Base-by-base conservation (phyloP, 169 alveolate genomes). In the Pseudocohnilembus persalinus region DNA sequence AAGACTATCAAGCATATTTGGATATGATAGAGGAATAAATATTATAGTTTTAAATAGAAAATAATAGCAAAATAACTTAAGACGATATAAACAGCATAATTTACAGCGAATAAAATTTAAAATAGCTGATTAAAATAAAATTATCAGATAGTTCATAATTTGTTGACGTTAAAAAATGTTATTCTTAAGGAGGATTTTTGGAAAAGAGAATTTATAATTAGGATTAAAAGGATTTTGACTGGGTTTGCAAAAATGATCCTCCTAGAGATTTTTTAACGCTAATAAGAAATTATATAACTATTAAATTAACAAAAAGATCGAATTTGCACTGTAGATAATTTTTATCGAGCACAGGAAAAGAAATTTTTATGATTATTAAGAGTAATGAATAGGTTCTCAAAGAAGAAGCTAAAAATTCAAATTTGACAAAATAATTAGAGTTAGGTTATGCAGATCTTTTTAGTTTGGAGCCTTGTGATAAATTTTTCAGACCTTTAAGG, bases 381-480 rank as follows among this genome's bases (percentile, higher is more conserved):
- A 49, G 68, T 49, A 49, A 49, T 49, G 68, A 49, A 49, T 11
- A 49, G 4, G 68, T 49, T 20, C 4, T 49, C 4, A 49, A 49
- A 49, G 20, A 49, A 11, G 68, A 49, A 49, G 68, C 68, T 11
- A 20, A 49, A 49, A 20, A 11, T 49, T 49, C 68, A 11, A 20
- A 20, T 11, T 20, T 49, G 4, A 49, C 4, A 4, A 49, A 49
- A 20, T 49, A 49, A 20, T 49, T 49, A 49, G 68, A 49, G 20
- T 49, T 49, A 20, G 68, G 68, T 11, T 49, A 49, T 49, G 76
- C 89, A 15, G 88, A 88, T 78, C 73, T 83, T 28, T 83, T 88
- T 64, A 82, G 83, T 49, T 74, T 77, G n/a, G 83, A 88, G 34
- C 88, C 88, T 30, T 83, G 76, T 20, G 89, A 88, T 88, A 73